Conservation (phyloP, 352 stramenopile species). For the Pythium phragmiticola region DNA sequence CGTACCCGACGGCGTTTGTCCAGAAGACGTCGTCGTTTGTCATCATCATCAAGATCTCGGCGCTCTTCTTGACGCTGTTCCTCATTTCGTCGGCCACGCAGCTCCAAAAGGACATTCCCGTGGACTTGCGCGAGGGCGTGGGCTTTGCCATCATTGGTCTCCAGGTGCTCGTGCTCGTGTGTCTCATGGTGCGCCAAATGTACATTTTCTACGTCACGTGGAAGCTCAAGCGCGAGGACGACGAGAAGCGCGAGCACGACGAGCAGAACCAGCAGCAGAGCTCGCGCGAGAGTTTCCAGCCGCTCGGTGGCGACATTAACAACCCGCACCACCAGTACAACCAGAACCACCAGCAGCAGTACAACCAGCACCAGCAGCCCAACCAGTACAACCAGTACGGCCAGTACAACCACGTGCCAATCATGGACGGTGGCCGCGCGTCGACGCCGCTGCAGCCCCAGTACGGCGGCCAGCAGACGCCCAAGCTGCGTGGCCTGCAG, state of each 20-base stretch:
- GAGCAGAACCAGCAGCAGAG: not conserved
- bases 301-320: constrained; percentile 21
- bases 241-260: constrained; percentile 26
- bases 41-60: constrained; percentile 90
- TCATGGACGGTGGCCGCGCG: constrained; percentile 22
- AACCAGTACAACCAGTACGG: too few species aligned
- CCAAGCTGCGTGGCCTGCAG: constrained; percentile 26
- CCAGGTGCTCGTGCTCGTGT: constrained; percentile 78
- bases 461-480: constrained; percentile 9
- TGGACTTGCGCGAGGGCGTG: constrained; percentile 72
- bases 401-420: constrained; percentile 10
- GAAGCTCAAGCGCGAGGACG: constrained; percentile 53
- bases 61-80: constrained; percentile 80
- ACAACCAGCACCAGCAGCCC: constrained; percentile 5
- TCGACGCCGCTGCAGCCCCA: constrained; percentile 27
- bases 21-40: constrained; percentile 87
- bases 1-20: constrained; percentile 78
- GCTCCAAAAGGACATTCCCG: constrained; percentile 65
- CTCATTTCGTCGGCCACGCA: constrained; percentile 68
- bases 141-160: constrained; percentile 80
- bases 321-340: constrained; percentile 10
- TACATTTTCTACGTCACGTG: constrained; percentile 89
- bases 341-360: constrained; percentile 17
- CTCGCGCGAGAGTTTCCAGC: constrained; percentile 20
- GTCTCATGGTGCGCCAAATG: constrained; percentile 77